Percentiles rank a stretch among this genome's conserved stretches.
Evolutionary conservation across 441 rosid species (phyloP).

Genomic region (Iberis amara): DNA sequence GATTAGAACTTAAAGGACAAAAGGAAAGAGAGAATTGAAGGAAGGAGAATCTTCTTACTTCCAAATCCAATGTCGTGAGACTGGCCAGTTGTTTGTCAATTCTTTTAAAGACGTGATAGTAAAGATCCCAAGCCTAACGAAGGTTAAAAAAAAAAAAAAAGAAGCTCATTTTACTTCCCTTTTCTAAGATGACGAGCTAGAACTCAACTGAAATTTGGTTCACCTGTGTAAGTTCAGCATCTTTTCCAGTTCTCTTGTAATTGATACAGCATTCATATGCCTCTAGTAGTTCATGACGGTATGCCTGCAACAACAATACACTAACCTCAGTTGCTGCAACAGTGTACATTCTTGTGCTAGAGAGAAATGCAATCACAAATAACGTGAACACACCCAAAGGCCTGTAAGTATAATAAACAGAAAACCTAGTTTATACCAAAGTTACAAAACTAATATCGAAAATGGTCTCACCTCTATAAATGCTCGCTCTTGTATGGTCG

Average conservation of each 20-base stretch:
- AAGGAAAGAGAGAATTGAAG: constrained; percentile 18
- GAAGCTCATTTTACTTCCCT: constrained; percentile 13
- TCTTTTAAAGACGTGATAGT: constrained; percentile 91
- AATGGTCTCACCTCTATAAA: constrained; percentile 74
- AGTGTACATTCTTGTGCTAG: constrained; percentile 7
- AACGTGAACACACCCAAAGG: constrained; percentile 1
- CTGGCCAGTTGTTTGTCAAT: constrained; percentile 93
- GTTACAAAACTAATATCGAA: constrained; percentile 2
- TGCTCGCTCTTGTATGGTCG: constrained; percentile 85
- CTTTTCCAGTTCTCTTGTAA: constrained; percentile 85
- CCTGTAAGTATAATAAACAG: constrained; percentile 5
- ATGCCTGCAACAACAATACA: constrained; percentile 58
- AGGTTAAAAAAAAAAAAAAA: constrained; percentile 27
- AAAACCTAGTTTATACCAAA: not conserved
- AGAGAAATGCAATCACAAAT: constrained; percentile 13
- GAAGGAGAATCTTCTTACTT: constrained; percentile 45
- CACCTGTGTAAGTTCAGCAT: constrained; percentile 99
- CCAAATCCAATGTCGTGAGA: constrained; percentile 88
- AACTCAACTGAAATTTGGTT: constrained; percentile 9
- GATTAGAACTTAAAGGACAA: constrained; percentile 26
- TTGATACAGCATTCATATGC: constrained; percentile 92
- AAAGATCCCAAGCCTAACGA: constrained; percentile 97
- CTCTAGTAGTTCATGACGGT: constrained; percentile 84
- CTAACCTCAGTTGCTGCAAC: constrained; percentile 19
- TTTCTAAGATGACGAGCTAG: constrained; percentile 14